Base-by-base conservation (phyloP, 1,284 basidiomycete species). In the Fomitopsis betulina region DNA sequence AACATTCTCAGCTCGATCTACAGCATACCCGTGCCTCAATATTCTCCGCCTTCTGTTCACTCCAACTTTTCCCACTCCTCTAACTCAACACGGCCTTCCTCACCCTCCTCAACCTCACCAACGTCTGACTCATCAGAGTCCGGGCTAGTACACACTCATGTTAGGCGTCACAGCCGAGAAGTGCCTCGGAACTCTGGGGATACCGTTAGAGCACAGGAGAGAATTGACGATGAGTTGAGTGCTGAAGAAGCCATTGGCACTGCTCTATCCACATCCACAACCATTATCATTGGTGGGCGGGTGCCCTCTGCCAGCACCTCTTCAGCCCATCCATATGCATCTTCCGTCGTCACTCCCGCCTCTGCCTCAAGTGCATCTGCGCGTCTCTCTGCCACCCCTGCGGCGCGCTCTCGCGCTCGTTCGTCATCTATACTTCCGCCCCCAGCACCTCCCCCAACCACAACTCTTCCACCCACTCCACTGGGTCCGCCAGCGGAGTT, bases 1-100 rank as follows among this genome's bases (percentile, higher is more conserved):
- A 89, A 90, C 69, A 92, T 93, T 66, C 79, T 93, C 58, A 91
- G 89, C 65, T 80, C 91, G 62, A 91, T 92, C 62, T 93, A 93
- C 75, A 87, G 84, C 70, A 91, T 93, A 70, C 88, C 87, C 23
- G 79, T 87, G 45, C 81, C 84, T 37, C 84, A 84, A 27, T 83
- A 88, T 67, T 80, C 86, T 13, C 79, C 83, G 30, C 73, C 82
- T 33, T 78, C 81, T 17, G 67, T 80, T 52, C 84, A 84, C 63
- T 63, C 76, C 50, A 76, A 80, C 47, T 71, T 79, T 54, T 76
- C 78, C 40, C 65, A 68, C 54, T 83, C 81, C 27, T 76, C 79
- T 32, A 78, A 81, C 60, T 80, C 85, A 37, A 78, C 82, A 67
- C 84, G 67, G 62, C 75, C 70, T 63, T 79, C 68, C 63, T 85